Percentiles rank a stretch among this genome's conserved stretches.
Conservation (phyloP, 1,139 yeast species). For the Keqinozyma sinolaborantium region DNA sequence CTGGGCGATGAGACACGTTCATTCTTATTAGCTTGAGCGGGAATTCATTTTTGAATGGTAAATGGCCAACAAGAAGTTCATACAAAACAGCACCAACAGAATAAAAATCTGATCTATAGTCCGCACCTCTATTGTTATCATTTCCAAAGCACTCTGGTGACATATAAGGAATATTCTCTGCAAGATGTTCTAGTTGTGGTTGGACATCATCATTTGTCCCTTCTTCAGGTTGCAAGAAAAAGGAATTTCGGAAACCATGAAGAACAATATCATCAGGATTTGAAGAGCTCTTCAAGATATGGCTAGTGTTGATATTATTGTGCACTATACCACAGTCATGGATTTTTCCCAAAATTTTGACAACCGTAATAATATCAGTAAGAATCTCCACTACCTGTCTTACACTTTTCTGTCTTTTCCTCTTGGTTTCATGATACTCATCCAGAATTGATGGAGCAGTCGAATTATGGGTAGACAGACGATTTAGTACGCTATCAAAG, state of each 20-base stretch:
- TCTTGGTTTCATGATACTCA: background rate
- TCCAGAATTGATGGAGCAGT: background rate
- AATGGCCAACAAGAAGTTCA: constrained; percentile 42
- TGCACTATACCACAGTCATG: constrained; percentile 48
- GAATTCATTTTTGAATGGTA: constrained; percentile 44
- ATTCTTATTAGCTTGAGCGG: constrained; percentile 38
- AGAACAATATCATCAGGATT: constrained; percentile 26
- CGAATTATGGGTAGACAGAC: background rate
- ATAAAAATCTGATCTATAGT: constrained; percentile 50
- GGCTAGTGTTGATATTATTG: constrained; percentile 43
- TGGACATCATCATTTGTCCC: constrained; percentile 31
- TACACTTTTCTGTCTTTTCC: constrained; percentile 7
- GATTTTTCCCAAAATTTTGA: constrained; percentile 31
- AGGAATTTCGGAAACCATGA: constrained; percentile 51
- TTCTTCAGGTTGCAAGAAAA: constrained; percentile 42
- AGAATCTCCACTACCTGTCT: constrained; percentile 27
- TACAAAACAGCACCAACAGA: constrained; percentile 50
- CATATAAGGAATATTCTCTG: constrained; percentile 44
- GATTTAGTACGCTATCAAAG: background rate
- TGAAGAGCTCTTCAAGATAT: constrained; percentile 28
- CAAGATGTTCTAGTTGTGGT: constrained; percentile 23
- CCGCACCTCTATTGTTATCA: constrained; percentile 37
- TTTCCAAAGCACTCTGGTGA: constrained; percentile 50
- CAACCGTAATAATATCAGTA: constrained; percentile 26
- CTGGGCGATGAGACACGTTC: constrained; percentile 42